Base-by-base conservation (phyloP, 2,329 filamentous ascomycete species). In the Fusarium sp. region DNA sequence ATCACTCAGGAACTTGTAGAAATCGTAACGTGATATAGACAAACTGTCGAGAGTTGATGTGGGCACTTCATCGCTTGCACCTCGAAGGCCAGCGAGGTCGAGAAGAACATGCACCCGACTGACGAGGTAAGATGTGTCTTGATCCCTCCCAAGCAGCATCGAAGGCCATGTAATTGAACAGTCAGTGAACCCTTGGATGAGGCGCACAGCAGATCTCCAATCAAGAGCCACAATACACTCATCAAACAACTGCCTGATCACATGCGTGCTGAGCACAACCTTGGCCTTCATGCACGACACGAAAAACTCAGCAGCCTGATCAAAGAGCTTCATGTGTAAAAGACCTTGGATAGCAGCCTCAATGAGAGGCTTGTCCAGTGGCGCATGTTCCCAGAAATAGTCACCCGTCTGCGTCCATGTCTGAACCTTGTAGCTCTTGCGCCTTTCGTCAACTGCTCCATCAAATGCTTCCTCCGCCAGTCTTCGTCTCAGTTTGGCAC, bases 321-420 rank as follows among this genome's bases (percentile, higher is more conserved):
- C 80, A 35, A 85, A 79, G 42, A 84, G 79, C 62, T 80, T 82
- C 45, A 88, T 85, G 42, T 84, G 81, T 14, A 90, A 76, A 55
- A 89, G 81, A 3, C 86, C 85, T 42, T 80, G 75, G 29, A 90
- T 79, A 6, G 88, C 79, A 53, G 82, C 79, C 66, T 88, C 83
- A 14, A 86, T 80, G 9, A 88, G 72, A 5, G 77, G 70, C 12
- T 78, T 78, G 41, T 80, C 79, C 20, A 87, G 73, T 7, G 75
- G 77, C 4, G 81, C 80, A 49, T 84, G 82, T 72, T 85, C 77
- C 61, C 83, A 82, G 20, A 84, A 79, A 65, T 79, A 83, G 7
- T 81, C 77, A 8, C 80, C 81, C 39, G 76, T 67, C 35, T 77
- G 70, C 25, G 72, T 74, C 65, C 58, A 72, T 54, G 71, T 70